Conservation (phyloP, 2,329 filamentous ascomycete species). For the Dactylonectria estremocensis region DNA sequence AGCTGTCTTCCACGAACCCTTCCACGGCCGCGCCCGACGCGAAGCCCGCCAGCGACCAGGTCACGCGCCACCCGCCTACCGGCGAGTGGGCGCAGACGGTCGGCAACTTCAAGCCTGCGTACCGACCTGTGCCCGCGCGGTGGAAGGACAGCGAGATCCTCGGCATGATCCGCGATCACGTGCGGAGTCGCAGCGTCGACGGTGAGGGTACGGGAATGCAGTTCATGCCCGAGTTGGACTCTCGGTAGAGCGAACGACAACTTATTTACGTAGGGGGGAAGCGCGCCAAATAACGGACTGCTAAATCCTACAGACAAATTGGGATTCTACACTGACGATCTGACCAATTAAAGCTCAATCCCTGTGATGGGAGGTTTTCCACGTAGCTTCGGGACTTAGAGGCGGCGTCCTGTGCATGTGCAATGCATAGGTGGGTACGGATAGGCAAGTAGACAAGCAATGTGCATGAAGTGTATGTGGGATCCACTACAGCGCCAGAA, state of each 20-base stretch:
- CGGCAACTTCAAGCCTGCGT: slow-evolving; percentile 93
- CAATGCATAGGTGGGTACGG: slow-evolving; percentile 16
- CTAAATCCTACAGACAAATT: too few species aligned
- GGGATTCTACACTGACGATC: too few species aligned
- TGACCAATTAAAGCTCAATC: too few species aligned
- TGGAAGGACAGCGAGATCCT: slow-evolving; percentile 91
- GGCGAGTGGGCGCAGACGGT: slow-evolving; percentile 98
- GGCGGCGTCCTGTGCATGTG: slow-evolving; percentile 33
- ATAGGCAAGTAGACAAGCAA: slow-evolving; percentile 21
- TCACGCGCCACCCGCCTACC: slow-evolving; percentile 55
- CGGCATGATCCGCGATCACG: slow-evolving; percentile 83
- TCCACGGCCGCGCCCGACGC: slow-evolving; percentile 41
- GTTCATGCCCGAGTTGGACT: slow-evolving; percentile 68
- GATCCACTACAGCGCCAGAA: slow-evolving; percentile 27
- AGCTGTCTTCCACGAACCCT: slow-evolving; percentile 62
- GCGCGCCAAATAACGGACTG: too few species aligned
- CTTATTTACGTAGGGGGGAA: background rate
- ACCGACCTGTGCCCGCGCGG: slow-evolving; percentile 87
- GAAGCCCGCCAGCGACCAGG: slow-evolving; percentile 49
- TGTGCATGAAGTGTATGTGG: slow-evolving; percentile 28
- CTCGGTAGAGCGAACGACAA: slow-evolving; percentile 2
- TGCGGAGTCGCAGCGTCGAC: slow-evolving; percentile 71
- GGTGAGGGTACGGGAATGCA: slow-evolving; percentile 65
- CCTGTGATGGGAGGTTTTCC: too few species aligned
- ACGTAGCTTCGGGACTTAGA: too few species aligned